Conservation (phyloP, 2,329 filamentous ascomycete species). For the Aspergillus ochraceus region DNA sequence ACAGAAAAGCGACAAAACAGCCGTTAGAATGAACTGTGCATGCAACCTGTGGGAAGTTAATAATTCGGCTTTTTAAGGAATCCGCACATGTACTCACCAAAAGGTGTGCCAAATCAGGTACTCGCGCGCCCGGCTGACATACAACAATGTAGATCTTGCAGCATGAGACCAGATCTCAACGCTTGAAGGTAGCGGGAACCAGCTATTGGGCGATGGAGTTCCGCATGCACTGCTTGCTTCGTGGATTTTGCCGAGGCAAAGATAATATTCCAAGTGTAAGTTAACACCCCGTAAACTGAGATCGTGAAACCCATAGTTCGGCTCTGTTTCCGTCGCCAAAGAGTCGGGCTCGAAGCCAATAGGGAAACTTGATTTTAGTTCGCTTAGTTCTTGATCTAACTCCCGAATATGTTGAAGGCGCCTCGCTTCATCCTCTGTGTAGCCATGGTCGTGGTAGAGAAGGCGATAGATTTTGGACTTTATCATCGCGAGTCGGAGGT, state of each 20-base stretch:
- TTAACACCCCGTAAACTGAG: slow-evolving; percentile 24
- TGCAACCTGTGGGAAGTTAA: slow-evolving; percentile 17
- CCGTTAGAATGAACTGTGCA: slow-evolving; percentile 22
- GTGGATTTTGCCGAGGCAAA: slow-evolving; percentile 25
- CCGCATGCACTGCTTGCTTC: slow-evolving; percentile 14
- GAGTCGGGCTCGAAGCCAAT: slow-evolving; percentile 18
- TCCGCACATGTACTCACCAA: slow-evolving; percentile 13
- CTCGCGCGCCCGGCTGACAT: slow-evolving; percentile 16
- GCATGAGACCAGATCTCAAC: slow-evolving; percentile 25
- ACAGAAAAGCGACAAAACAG: slow-evolving; percentile 15
- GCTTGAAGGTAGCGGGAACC: slow-evolving; percentile 21
- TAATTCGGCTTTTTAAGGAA: no score
- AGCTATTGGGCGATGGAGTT: not conserved
- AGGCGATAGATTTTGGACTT: slow-evolving; percentile 24
- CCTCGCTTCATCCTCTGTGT: slow-evolving; percentile 15
- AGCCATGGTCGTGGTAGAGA: slow-evolving; percentile 20
- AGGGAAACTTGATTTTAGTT: slow-evolving; percentile 20
- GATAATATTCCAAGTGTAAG: slow-evolving; percentile 28
- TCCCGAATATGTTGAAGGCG: slow-evolving; percentile 26
- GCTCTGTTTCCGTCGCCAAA: slow-evolving; percentile 14
- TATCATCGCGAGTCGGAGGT: slow-evolving; percentile 23
- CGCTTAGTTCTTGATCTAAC: slow-evolving; percentile 24
- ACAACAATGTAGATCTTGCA: slow-evolving; percentile 23
- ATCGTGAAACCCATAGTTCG: slow-evolving; percentile 23
- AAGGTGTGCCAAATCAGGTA: slow-evolving; percentile 22